These are phyloP conservation scores for Tolypocladium cylindrosporum DNA, from an alignment of 2,329 filamentous ascomycete species.

Conservation along the genomic window DNA sequence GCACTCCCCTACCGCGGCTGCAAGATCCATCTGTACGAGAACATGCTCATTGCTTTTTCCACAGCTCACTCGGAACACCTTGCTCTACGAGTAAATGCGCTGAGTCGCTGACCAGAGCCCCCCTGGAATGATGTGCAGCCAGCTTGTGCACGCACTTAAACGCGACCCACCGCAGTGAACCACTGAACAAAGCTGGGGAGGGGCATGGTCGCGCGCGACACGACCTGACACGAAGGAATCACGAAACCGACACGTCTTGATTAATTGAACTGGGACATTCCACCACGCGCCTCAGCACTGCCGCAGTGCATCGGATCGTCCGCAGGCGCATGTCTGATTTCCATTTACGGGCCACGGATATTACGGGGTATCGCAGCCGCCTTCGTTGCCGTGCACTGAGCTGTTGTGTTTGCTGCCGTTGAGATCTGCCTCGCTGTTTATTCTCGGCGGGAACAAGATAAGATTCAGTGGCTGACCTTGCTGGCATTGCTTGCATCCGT, in stretches of 20 bases:
- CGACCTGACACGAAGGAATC: slow-evolving; percentile 23
- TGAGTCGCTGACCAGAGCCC: neutral
- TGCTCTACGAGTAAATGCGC: neutral
- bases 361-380: neutral
- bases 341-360: neutral
- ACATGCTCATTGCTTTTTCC: neutral
- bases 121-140: neutral
- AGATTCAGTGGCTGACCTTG: neutral
- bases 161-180: slow-evolving; percentile 1
- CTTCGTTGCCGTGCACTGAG: neutral
- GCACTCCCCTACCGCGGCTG: neutral
- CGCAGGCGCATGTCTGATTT: neutral
- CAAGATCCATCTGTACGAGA: neutral
- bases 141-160: neutral
- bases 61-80: neutral
- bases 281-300: slow-evolving; percentile 5
- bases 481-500: neutral
- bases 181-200: neutral
- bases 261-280: slow-evolving; percentile 21
- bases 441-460: neutral
- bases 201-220: slow-evolving; percentile 11
- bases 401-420: neutral
- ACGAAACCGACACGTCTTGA: slow-evolving; percentile 35
- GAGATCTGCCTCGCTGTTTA: neutral
- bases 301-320: neutral